A percentile compares a stretch with the other conserved stretches of the same genome.
phyloP scores from a whole-genome alignment of 2,329 filamentous ascomycete species.

The Alternaria tenuissima region DNA sequence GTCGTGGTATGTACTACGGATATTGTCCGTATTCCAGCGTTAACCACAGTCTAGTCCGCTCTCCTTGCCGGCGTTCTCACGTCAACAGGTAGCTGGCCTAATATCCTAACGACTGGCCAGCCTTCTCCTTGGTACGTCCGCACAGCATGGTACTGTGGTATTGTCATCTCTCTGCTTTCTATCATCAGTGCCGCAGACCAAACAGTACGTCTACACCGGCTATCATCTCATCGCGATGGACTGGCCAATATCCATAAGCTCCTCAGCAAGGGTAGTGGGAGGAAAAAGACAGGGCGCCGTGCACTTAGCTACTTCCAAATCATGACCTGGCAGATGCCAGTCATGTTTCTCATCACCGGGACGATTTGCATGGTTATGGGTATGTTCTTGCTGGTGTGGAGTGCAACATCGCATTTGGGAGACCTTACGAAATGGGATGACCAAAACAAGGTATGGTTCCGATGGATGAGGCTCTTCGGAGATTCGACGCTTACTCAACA shows the following conservation, averaged over 20 bases:
- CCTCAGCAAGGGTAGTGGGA: slow-evolving; percentile 33
- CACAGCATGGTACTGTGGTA: slow-evolving; percentile 54
- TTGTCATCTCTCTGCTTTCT: slow-evolving; percentile 60
- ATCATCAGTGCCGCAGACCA: slow-evolving; percentile 56
- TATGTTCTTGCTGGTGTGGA: slow-evolving; percentile 49
- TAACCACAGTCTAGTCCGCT: slow-evolving; percentile 34
- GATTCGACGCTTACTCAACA: neutral
- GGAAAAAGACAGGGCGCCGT: slow-evolving; percentile 24
- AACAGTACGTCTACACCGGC: slow-evolving; percentile 53
- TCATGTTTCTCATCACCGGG: slow-evolving; percentile 5
- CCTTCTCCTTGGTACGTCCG: slow-evolving; percentile 52
- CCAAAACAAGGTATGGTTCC: neutral
- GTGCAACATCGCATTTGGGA: slow-evolving; percentile 33
- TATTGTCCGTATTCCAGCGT: neutral
- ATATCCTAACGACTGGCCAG: slow-evolving; percentile 48
- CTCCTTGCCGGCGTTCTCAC: slow-evolving; percentile 51
- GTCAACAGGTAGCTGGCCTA: slow-evolving; percentile 55
- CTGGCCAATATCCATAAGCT: slow-evolving; percentile 45
- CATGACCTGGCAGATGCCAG: slow-evolving; percentile 50
- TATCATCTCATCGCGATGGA: slow-evolving; percentile 53
- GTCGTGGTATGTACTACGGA: slow-evolving; percentile 44
- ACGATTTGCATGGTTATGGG: too few species aligned
- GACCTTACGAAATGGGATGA: slow-evolving; percentile 37
- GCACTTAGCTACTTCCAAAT: slow-evolving; percentile 38
- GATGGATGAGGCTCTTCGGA: neutral